A percentile compares a stretch with the other conserved stretches of the same genome.
phyloP scores from a whole-genome alignment of 2,329 filamentous ascomycete species.

The Malbranchea zuffiana region DNA sequence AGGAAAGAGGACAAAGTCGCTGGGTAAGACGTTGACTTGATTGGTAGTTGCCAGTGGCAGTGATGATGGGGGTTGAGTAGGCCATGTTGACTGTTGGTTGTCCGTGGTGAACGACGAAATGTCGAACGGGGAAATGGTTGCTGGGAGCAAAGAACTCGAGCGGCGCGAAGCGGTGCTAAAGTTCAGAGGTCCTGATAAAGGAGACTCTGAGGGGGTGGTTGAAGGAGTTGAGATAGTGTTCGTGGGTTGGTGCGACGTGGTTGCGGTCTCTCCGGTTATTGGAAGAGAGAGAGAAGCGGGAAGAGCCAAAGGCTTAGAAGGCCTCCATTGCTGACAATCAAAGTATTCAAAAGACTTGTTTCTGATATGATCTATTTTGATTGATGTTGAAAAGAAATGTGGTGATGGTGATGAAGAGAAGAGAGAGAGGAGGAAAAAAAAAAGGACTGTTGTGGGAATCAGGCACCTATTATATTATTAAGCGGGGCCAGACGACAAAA shows the following conservation, averaged over 20 bases:
- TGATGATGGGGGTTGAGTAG: conserved; percentile 33
- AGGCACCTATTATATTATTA: conserved; percentile 29
- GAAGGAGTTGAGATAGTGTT: conserved; percentile 20
- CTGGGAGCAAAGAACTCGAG: conserved; percentile 29
- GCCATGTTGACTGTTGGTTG: conserved; percentile 39
- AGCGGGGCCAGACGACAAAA: conserved; percentile 16
- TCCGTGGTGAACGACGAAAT: conserved; percentile 40
- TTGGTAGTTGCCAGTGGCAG: conserved; percentile 33
- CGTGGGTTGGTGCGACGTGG: conserved; percentile 27
- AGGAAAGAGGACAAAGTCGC: conserved; percentile 39
- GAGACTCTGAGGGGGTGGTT: conserved; percentile 32
- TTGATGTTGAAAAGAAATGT: too few species aligned
- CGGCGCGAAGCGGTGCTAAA: conserved; percentile 33
- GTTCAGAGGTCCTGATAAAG: conserved; percentile 37
- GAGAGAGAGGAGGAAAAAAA: conserved; percentile 14
- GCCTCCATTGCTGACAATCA: conserved; percentile 25
- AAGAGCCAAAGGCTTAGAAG: conserved; percentile 27
- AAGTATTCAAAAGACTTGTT: conserved; percentile 9
- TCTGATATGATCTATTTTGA: conserved; percentile 3
- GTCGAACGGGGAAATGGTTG: conserved; percentile 32
- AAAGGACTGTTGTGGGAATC: conserved; percentile 18
- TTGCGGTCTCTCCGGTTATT: conserved; percentile 28
- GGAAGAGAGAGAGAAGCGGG: conserved; percentile 27
- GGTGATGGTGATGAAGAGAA: too few species aligned
- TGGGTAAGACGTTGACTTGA: conserved; percentile 21